Percentiles rank a stretch among this genome's conserved stretches.
Evolutionary conservation across 352 stramenopile species (phyloP).

Genomic region (Phytopythium ostracodes): DNA sequence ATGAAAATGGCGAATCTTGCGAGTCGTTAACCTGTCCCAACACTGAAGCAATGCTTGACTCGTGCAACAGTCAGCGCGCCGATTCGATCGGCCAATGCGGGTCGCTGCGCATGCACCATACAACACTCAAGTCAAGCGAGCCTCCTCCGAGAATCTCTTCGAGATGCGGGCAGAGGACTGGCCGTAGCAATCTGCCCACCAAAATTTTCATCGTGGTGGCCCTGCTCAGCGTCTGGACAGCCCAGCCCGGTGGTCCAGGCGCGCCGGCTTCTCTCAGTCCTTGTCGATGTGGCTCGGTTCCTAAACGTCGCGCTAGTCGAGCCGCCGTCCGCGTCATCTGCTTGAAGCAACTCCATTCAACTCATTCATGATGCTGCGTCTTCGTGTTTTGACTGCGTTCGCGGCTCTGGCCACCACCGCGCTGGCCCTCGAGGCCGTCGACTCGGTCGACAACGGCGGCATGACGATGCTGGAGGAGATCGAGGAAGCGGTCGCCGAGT

Average conservation of each 20-base stretch:
- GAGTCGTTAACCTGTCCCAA: too few species aligned
- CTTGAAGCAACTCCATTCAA: too few species aligned
- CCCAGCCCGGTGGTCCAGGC: neutral
- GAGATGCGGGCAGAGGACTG: neutral
- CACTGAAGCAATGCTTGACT: too few species aligned
- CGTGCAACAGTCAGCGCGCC: too few species aligned
- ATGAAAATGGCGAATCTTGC: too few species aligned
- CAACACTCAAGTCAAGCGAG: too few species aligned
- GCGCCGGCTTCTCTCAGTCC: too few species aligned
- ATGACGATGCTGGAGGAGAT: conserved; percentile 3
- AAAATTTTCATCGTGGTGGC: neutral
- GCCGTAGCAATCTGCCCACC: too few species aligned
- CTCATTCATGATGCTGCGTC: neutral
- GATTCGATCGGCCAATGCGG: too few species aligned
- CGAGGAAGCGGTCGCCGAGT: neutral
- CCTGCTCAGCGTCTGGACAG: neutral
- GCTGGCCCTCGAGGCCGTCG: neutral
- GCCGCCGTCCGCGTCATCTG: neutral
- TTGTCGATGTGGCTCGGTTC: neutral
- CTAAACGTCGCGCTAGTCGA: neutral
- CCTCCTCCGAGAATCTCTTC: neutral
- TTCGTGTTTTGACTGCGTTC: neutral
- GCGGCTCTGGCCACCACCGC: neutral
- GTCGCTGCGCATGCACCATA: too few species aligned
- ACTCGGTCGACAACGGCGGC: neutral